phyloP scores from a whole-genome alignment of 192 early-diverging fungal genomes.

The Mortierella antarctica region DNA sequence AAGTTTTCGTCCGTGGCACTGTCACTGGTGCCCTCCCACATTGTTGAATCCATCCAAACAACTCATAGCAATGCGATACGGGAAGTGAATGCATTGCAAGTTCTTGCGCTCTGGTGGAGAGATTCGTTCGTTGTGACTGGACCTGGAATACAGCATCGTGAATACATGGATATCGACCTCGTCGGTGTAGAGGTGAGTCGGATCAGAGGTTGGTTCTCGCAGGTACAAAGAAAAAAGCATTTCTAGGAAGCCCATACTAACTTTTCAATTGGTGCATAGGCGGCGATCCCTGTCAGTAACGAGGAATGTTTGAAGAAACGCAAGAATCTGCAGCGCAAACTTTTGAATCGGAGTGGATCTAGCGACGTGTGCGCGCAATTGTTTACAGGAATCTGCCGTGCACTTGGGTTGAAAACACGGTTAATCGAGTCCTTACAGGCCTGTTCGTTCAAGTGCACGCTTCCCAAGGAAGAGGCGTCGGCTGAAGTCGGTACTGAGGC shows the following conservation, averaged over 20 bases:
- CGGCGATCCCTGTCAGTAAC: constrained; percentile 15
- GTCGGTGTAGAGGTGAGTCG: constrained; percentile 25
- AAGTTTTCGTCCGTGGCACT: constrained; percentile 37
- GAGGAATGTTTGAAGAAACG: constrained; percentile 37
- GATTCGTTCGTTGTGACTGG: constrained; percentile 50
- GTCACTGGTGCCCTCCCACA: constrained; percentile 52
- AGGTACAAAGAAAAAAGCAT: neutral
- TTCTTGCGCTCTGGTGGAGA: constrained; percentile 54
- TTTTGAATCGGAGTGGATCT: constrained; percentile 44
- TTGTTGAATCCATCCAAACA: constrained; percentile 23
- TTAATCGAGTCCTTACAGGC: constrained; percentile 76
- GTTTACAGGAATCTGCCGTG: constrained; percentile 59
- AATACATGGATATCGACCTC: constrained; percentile 42
- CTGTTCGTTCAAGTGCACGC: constrained; percentile 65
- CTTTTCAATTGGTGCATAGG: constrained; percentile 19
- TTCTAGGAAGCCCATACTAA: too few species aligned
- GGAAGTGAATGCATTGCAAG: constrained; percentile 44
- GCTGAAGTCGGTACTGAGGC: constrained; percentile 3
- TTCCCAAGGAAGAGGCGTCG: constrained; percentile 40
- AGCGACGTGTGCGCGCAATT: constrained; percentile 57
- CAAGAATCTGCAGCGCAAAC: constrained; percentile 30
- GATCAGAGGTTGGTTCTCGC: neutral
- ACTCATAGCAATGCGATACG: constrained; percentile 10
- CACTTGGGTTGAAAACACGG: constrained; percentile 64
- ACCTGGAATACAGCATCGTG: constrained; percentile 34